Base-by-base conservation (phyloP, 1,139 yeast genomes). In the Lodderomyces oxycetoniae region DNA sequence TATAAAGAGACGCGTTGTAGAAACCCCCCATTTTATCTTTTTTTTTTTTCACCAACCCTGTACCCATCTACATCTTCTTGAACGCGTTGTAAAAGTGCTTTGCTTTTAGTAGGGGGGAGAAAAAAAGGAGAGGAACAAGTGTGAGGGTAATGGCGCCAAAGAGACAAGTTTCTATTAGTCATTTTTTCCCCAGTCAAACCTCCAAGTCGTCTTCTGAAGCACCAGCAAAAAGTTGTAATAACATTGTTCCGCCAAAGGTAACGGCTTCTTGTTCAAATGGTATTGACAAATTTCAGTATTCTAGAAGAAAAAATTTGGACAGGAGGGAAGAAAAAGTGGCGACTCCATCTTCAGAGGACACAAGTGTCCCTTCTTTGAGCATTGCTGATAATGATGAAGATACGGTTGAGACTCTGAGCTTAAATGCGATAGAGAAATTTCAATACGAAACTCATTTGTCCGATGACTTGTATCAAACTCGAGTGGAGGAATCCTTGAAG, bases 91-190 rank as follows among this genome's bases (percentile, higher is more conserved):
- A n/a, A n/a, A n/a, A n/a, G n/a, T n/a, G n/a, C n/a, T n/a, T n/a
- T n/a, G n/a, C n/a, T n/a, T n/a, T n/a, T n/a, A n/a, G n/a, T n/a
- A n/a, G n/a, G n/a, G n/a, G n/a, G n/a, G 12, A 26, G 9, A 26
- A 20, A 7, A 20, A 10, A 20, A 20, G 22, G 22, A 20, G 22
- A 20, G 22, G 22, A 7, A 20, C 22, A 20, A 20, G 9, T 7
- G 14, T 25, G 28, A 20, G 22, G 9, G 19, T 4, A 16, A 36
- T 38, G 38, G 42, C 40, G 19, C 45, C 49, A 36, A 38, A 38
- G 33, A 48, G 43, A 31, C 66, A 61, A 40, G 52, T 51, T 17
- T 50, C 58, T 8, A 59, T 61, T 21, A 59, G 63, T 36, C 48
- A 44, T 25, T 61, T 60, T 44, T 59, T 52, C 41, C 11, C 30